Evolutionary conservation across 1,139 yeast genomes (phyloP).

Genomic region (Saccharomyces pastorianus): DNA sequence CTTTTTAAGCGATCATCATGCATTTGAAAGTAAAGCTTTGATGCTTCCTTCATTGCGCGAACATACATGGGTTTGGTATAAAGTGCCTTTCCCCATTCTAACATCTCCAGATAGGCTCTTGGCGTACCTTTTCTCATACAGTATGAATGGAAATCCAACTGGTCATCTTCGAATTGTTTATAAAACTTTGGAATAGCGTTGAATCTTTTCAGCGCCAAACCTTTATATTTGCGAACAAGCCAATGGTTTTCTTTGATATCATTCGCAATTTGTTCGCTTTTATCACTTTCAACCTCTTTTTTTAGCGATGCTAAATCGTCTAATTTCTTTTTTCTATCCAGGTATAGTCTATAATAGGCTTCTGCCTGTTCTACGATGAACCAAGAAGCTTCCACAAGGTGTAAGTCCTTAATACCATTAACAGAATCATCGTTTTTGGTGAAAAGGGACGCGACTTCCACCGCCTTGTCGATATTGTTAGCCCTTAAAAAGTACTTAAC

Average conservation of each 20-base stretch:
- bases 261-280: constrained; percentile 6
- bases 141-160: constrained; percentile 89
- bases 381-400: constrained; percentile 89
- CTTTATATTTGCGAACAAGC: constrained; percentile 42
- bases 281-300: constrained; percentile 9
- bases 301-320: constrained; percentile 29
- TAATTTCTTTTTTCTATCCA: constrained; percentile 27
- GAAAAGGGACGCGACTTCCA: constrained; percentile 65
- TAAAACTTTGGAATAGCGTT: constrained; percentile 59
- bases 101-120: constrained; percentile 65
- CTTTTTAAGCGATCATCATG: constrained; percentile 22
- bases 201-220: constrained; percentile 76
- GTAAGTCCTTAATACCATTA: constrained; percentile 81
- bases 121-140: constrained; percentile 89
- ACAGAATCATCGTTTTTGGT: constrained; percentile 72
- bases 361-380: constrained; percentile 80
- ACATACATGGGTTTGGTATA: constrained; percentile 63
- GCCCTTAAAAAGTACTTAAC: constrained; percentile 80
- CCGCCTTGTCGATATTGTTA: constrained; percentile 68
- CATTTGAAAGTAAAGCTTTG: constrained; percentile 48
- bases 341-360: constrained; percentile 49
- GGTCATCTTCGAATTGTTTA: constrained; percentile 70
- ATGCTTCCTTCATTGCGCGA: constrained; percentile 62
- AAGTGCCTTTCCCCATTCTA: constrained; percentile 73
- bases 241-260: constrained; percentile 8